phyloP scores from a whole-genome alignment of 495 filamentous ascomycete genomes.

The Elasticomyces elasticus region DNA sequence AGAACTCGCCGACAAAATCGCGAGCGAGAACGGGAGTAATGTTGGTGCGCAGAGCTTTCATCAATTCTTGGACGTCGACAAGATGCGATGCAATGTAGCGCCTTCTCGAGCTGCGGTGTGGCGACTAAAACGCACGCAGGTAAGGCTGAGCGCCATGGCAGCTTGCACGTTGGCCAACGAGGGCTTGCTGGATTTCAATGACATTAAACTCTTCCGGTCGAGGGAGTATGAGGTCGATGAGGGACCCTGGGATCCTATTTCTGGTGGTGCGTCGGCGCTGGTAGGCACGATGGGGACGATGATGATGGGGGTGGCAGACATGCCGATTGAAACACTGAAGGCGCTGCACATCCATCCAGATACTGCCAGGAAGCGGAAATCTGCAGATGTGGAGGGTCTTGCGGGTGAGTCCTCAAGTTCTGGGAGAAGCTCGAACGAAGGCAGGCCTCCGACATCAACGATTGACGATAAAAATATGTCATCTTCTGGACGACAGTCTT shows the following conservation, averaged over 20 bases:
- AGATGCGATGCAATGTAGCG: constrained; percentile 30
- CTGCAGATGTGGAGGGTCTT: constrained; percentile 5
- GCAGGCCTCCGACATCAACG: background rate
- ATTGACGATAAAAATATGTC: background rate
- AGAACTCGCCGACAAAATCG: constrained; percentile 31
- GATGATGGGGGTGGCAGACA: constrained; percentile 70
- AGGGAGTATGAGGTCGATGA: constrained; percentile 36
- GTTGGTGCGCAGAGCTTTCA: constrained; percentile 34
- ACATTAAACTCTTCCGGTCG: constrained; percentile 33
- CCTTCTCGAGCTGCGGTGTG: constrained; percentile 31
- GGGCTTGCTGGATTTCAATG: constrained; percentile 30
- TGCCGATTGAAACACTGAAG: constrained; percentile 59
- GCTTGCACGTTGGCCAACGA: constrained; percentile 32
- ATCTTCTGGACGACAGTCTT: background rate
- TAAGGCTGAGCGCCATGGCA: constrained; percentile 32
- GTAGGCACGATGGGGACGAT: constrained; percentile 65
- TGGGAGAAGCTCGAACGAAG: background rate
- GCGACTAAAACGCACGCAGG: constrained; percentile 31
- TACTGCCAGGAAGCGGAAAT: constrained; percentile 22
- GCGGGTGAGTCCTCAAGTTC: background rate
- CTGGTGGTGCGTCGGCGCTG: constrained; percentile 53
- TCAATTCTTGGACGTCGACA: constrained; percentile 32
- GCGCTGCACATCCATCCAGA: constrained; percentile 43
- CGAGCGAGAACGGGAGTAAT: constrained; percentile 31
- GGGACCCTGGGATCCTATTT: constrained; percentile 36